Evolutionary conservation across 2,329 filamentous ascomycete species (phyloP).

Genomic region (Hortaea werneckii): DNA sequence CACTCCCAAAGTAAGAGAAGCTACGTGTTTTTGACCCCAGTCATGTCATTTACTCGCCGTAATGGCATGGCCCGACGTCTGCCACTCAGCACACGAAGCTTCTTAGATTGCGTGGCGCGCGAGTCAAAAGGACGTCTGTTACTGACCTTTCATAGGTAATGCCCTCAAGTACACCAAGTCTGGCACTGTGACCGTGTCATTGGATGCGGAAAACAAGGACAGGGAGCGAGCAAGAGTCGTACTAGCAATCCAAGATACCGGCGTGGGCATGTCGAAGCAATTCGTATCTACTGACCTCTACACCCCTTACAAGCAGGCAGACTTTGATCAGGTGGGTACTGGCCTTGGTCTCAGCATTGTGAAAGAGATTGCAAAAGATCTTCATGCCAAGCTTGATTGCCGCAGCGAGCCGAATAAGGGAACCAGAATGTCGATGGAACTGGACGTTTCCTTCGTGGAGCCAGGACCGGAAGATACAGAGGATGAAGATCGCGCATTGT

Average conservation of each 20-base stretch:
- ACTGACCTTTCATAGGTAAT: not conserved
- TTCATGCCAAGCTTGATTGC: not conserved
- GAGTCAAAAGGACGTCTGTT: too few species aligned
- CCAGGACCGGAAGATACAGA: not conserved
- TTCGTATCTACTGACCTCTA: constrained; percentile 23
- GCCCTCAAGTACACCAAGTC: not conserved
- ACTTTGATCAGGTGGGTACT: constrained; percentile 23
- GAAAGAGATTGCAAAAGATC: constrained; percentile 18
- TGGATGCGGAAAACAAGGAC: not conserved
- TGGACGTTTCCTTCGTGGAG: not conserved
- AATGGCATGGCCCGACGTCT: too few species aligned
- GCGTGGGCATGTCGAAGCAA: constrained; percentile 23
- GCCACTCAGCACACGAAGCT: too few species aligned
- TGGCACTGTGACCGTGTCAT: constrained; percentile 19
- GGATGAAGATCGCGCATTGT: not conserved
- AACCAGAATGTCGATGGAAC: not conserved
- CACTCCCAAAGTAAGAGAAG: not conserved
- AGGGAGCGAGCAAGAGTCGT: not conserved
- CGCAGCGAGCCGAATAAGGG: constrained; percentile 1
- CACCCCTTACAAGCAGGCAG: constrained; percentile 26
- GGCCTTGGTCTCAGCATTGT: constrained; percentile 28
- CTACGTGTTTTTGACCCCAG: not conserved
- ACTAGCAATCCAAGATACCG: constrained; percentile 3
- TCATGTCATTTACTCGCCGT: too few species aligned
- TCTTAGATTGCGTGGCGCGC: too few species aligned